These are phyloP conservation scores for Westerdykella ornata DNA, from an alignment of 2,329 filamentous ascomycete species.

Conservation along the genomic window DNA sequence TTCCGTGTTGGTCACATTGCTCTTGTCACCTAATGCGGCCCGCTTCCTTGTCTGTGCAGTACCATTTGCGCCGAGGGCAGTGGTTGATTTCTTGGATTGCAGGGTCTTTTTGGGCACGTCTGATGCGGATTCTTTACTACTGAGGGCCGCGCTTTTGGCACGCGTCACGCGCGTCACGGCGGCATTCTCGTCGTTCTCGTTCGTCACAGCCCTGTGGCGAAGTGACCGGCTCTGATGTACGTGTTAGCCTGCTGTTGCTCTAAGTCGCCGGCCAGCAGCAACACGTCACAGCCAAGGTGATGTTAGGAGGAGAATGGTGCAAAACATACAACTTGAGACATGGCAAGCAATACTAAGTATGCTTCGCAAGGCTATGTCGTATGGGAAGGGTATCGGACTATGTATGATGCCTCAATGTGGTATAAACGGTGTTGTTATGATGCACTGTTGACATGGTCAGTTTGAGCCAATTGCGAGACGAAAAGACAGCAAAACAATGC, in stretches of 20 bases:
- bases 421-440: constrained; percentile 32
- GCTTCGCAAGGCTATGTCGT: constrained; percentile 29
- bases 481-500: background rate
- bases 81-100: constrained; percentile 40
- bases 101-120: constrained; percentile 51
- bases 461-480: constrained; percentile 6
- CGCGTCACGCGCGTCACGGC: constrained; percentile 78
- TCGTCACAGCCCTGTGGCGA: constrained; percentile 68
- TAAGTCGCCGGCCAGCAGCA: constrained; percentile 15
- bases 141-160: constrained; percentile 75
- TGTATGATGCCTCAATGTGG: constrained; percentile 22
- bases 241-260: constrained; percentile 37
- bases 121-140: constrained; percentile 45
- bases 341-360: constrained; percentile 41
- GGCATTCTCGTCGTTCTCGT: constrained; percentile 91
- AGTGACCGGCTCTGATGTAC: constrained; percentile 57
- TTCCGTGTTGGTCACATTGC: constrained; percentile 82
- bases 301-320: constrained; percentile 6
- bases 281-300: constrained; percentile 7
- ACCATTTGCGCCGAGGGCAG: constrained; percentile 33
- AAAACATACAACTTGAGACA: constrained; percentile 51
- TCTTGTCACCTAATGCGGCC: constrained; percentile 84
- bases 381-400: constrained; percentile 15
- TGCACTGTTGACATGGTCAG: constrained; percentile 31
- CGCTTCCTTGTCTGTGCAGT: constrained; percentile 58